phyloP scores from a whole-genome alignment of 2,329 filamentous ascomycete genomes.

The Colletotrichum sp. region DNA sequence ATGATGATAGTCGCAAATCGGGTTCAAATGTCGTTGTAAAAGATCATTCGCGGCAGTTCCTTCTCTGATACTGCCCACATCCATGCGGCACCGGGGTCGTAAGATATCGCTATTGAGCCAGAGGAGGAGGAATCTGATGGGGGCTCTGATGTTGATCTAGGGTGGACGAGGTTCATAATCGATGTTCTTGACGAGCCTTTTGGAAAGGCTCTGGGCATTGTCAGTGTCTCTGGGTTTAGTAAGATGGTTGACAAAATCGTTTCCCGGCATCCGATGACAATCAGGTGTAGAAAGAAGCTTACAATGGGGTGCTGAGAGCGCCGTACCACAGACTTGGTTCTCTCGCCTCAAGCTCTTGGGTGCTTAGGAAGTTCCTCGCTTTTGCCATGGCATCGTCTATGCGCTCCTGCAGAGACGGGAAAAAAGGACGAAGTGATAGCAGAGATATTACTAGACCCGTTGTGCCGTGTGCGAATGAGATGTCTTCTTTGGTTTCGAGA shows the following conservation, averaged over 20 bases:
- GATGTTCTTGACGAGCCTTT: neutral
- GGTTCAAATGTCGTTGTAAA: conserved; percentile 30
- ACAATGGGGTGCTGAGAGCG: conserved; percentile 68
- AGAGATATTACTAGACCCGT: conserved; percentile 68
- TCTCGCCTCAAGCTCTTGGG: conserved; percentile 47
- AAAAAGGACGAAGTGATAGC: conserved; percentile 58
- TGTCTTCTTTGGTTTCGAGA: conserved; percentile 37
- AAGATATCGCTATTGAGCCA: conserved; percentile 35
- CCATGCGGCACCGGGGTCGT: conserved; percentile 42
- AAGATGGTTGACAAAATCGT: neutral
- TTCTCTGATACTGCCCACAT: conserved; percentile 39
- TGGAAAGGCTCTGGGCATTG: neutral
- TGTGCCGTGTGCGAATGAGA: conserved; percentile 71
- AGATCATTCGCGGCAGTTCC: conserved; percentile 37
- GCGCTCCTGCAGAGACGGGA: conserved; percentile 55
- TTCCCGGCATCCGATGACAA: neutral
- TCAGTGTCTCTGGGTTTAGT: conserved; percentile 26
- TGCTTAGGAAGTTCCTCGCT: conserved; percentile 58
- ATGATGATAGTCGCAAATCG: neutral
- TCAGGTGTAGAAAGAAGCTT: conserved; percentile 23
- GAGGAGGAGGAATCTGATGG: conserved; percentile 25
- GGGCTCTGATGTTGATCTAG: conserved; percentile 41
- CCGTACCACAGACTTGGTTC: conserved; percentile 71
- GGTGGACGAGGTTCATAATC: conserved; percentile 49
- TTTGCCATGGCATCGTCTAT: conserved; percentile 59